Base-by-base conservation (phyloP, 352 stramenopile species). In the Phytophthora gonapodyides region DNA sequence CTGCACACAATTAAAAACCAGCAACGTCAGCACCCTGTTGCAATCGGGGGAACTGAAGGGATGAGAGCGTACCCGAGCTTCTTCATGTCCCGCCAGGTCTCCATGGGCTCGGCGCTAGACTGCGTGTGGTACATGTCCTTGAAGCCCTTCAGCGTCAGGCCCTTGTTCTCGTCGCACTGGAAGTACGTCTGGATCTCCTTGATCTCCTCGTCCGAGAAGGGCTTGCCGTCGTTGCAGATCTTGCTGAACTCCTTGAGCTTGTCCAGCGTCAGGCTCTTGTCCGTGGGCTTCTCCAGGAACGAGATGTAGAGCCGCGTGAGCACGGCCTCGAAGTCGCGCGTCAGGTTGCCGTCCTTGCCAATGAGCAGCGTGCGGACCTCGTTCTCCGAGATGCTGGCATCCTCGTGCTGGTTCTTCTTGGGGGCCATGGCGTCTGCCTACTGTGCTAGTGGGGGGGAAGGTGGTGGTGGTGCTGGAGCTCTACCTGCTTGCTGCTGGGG, bases 61-160 rank as follows among this genome's bases (percentile, higher is more conserved):
- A 10, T 10, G 11, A 51, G 36, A 71, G 21, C 82, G 47, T 74
- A 95, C 82, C 87, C 84, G 17, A 96, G 85, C 72, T 92, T 93
- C 70, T 91, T 88, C 80, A 96, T 84, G 71, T 96, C 87, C 63
- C 85, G 85, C 87, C 87, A 96, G 44, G 87, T 96, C 78, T 96
- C 87, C 71, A 91, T 84, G 13, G 85, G 83, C 73, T 96, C 87
- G 34, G 85, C 85, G 66, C 87, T 94, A 57, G 87, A 94, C 71
- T 96, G 87, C 67, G 87, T 96, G 74, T 94, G 87, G 82, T 96
- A 96, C 84, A 96, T 96, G 64, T 96, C 87, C 75, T 93, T 94
- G 69, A 94, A 96, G 40, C 87, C 87, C 75, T 91, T 91, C 48
- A 93, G 80, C 64, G 87, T 95, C 62, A 95, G 73, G 13, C 84